A percentile compares a stretch with the other conserved stretches of the same genome.
phyloP scores from a whole-genome alignment of 2,329 filamentous ascomycete species.

The Bertia moriformis region DNA sequence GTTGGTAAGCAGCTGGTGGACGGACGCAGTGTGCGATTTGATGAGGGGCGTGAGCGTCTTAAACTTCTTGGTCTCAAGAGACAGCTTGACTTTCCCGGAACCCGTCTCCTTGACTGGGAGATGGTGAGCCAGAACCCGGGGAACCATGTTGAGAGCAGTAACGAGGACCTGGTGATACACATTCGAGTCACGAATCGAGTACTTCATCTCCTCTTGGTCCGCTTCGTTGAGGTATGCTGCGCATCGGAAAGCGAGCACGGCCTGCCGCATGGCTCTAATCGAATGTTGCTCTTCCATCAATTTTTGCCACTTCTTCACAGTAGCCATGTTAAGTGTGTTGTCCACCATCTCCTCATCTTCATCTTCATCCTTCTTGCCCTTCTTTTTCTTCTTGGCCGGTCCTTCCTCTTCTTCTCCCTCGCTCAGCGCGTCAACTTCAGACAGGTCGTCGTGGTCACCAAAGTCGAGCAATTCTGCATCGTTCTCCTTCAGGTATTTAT shows the following conservation, averaged over 20 bases:
- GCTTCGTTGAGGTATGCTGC: conserved; percentile 80
- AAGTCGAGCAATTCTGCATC: conserved; percentile 87
- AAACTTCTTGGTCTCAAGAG: conserved; percentile 88
- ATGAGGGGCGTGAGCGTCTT: conserved; percentile 78
- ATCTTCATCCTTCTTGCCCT: conserved; percentile 6
- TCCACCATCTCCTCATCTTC: conserved; percentile 9
- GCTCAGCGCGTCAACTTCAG: conserved; percentile 72
- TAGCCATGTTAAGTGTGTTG: conserved; percentile 63
- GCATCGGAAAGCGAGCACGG: conserved; percentile 82
- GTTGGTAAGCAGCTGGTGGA: conserved; percentile 74
- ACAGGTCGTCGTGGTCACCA: conserved; percentile 68
- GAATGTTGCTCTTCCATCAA: conserved; percentile 70
- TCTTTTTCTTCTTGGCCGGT: conserved; percentile 26
- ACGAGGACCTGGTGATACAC: conserved; percentile 87
- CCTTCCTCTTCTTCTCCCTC: conserved; percentile 37
- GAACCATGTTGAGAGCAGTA: conserved; percentile 70
- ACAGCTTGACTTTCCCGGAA: conserved; percentile 66
- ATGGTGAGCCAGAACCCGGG: conserved; percentile 76
- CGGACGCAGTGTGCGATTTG: conserved; percentile 76
- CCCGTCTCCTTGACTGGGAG: conserved; percentile 83
- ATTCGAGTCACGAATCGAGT: conserved; percentile 75
- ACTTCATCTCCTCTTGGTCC: conserved; percentile 58
- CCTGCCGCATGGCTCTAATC: conserved; percentile 73
- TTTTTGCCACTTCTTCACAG: conserved; percentile 71
- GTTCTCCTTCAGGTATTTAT: conserved; percentile 92